Evolutionary conservation across 305 asterid species (phyloP), one percentile per base, ranked within the genome.

Genomic region (Ruellia speciosa): DNA sequence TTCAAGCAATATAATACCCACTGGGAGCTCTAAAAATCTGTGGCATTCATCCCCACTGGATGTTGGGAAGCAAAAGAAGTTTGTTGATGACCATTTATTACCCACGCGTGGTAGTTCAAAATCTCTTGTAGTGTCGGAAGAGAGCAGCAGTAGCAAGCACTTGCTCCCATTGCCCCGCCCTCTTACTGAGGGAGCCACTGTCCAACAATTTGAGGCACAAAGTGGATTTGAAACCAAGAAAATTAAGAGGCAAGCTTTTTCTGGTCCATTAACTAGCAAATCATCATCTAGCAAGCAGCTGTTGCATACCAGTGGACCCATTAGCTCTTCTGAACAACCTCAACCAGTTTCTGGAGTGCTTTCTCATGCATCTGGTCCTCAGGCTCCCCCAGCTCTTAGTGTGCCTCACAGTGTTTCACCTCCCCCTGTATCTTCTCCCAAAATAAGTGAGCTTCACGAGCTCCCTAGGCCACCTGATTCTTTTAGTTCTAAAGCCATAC

Each of bases 381-480:
- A 74, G 70, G 72, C 76, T 7, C 74, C 87, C 53, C 70, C 82
- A 19, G 64, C 79, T 14, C 28, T 75, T 35, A 77, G 68, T 56
- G 72, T 71, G 18, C 51, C 86, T 61, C 85, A 66, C 53, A 85
- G 78, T 70, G 83, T 79, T 54, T 77, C 89, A 31, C 86, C 92
- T 64, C 74, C 94, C 43, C 82, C 66, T 65, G 75, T 63, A 52
- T 81, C 97, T 59, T 88, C 97, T 47, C 97, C 96, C n/a, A 84
- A 67, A 59, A 75, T 86, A 59, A 88, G 84, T 56, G 97, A 92
- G 84, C 99, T 92, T 60, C 99, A 92, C 62, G 96, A 88, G 78
- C 99, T 92, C 56, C 99, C 99, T 15, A 86, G 94, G 63, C 99
- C 99, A 3, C 99, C 99, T 17, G 94, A 82, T 63, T 69, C 81